Percentiles rank a stretch among this genome's conserved stretches.
Evolutionary conservation across 345 rosid species (phyloP).

Genomic region (Citrus unshiu): DNA sequence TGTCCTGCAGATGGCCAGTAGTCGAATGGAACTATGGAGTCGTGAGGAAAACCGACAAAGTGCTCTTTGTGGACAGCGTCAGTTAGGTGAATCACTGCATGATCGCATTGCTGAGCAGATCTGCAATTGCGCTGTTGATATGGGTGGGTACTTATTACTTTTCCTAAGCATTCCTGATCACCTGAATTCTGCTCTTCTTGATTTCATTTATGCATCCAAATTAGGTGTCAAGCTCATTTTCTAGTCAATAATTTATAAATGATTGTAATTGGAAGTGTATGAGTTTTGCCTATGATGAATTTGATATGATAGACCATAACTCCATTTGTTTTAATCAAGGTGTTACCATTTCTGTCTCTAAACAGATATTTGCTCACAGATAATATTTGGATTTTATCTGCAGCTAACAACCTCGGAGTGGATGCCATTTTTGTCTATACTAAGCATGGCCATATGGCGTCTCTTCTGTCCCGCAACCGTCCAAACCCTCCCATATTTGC

Average conservation of each 20-base stretch:
- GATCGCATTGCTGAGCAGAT: constrained; percentile 65
- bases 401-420: constrained; percentile 59
- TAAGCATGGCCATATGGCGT: constrained; percentile 65
- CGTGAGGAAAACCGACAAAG: constrained; percentile 41
- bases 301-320: not conserved
- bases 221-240: not conserved
- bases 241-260: not conserved
- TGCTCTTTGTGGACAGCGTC: constrained; percentile 20
- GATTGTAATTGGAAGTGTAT: not conserved
- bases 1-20: constrained; percentile 51
- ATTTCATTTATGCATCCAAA: not conserved
- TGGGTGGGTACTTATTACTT: constrained; percentile 57
- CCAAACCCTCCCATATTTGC: constrained; percentile 71
- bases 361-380: not conserved
- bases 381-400: constrained; percentile 2
- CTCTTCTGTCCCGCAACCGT: constrained; percentile 68
- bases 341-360: not conserved
- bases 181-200: not conserved
- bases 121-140: constrained; percentile 62
- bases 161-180: not conserved
- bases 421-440: constrained; percentile 76
- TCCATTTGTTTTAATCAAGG: not conserved
- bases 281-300: not conserved
- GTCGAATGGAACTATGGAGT: constrained; percentile 59
- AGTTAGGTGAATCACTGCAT: constrained; percentile 41